Base-by-base conservation (phyloP, 495 filamentous ascomycete genomes). In the Neurospora tetraspora region DNA sequence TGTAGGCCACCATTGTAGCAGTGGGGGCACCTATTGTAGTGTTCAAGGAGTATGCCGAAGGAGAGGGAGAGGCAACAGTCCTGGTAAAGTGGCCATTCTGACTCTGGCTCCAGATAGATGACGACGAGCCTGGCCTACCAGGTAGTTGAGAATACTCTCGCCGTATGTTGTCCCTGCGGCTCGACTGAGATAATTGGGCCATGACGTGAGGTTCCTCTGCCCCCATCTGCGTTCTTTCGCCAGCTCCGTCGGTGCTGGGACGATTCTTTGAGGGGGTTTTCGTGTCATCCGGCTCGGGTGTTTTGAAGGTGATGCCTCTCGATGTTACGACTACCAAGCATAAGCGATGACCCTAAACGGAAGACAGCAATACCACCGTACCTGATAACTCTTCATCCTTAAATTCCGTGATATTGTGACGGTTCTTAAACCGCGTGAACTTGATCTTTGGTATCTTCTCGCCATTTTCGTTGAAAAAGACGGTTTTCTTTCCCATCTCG, bases 391-490 rank as follows among this genome's bases (percentile, higher is more conserved):
- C 65, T 42, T n/a, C n/a, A 6, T 34, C 70, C 0, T 42, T 42
- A 71, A 53, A 14, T 23, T 72, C 68, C 12, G 1, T 42, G 5
- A 74, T 40, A 14, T 71, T 72, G 45, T 77, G 42, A 2, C 77
- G 76, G 11, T 61, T 76, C 5, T 8, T 31, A 10, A 77, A 81
- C 0, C 79, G 74, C 5, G 38, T 40, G 16, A 81, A 59, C 43
- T 79, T 78, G 2, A 37, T 47, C 3, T 20, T 65, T 0, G 69
- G 31, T 5, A 80, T 75, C 14, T 27, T 69, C 20, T 43, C 42
- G 3, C 76, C 74, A 34, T 71, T 37, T 0, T 71, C 45, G 20
- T 38, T 71, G 47, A 80, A 80, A 2, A 31, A 3, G 0, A 76
- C 78, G 0, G 70, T 70, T 45, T 77, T 79, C 45, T 75, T 74